Percentiles rank a stretch among this genome's conserved stretches.
Evolutionary conservation across 306 rosid genomes (phyloP).

Genomic region (Rosa chinensis): DNA sequence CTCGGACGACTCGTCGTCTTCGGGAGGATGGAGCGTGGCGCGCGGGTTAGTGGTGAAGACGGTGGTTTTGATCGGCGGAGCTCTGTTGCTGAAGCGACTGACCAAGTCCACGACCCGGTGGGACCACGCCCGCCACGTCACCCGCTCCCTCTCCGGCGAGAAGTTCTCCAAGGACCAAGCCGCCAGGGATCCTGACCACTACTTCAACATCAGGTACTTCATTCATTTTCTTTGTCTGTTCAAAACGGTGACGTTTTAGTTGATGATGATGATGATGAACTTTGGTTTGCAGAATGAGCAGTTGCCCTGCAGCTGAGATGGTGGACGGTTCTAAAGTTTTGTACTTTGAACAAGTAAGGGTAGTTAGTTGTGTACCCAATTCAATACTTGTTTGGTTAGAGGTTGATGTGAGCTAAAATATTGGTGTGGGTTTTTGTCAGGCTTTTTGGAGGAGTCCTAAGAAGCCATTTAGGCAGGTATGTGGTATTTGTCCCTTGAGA

Average conservation of each 20-base stretch:
- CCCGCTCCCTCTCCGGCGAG: slow-evolving; percentile 84
- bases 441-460: slow-evolving; percentile 98
- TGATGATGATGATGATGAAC: background rate
- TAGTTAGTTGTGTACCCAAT: background rate
- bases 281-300: slow-evolving; percentile 35
- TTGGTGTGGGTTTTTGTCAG: slow-evolving; percentile 44
- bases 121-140: slow-evolving; percentile 87
- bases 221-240: background rate
- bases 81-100: slow-evolving; percentile 76
- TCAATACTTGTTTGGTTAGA: background rate
- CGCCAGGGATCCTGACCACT: slow-evolving; percentile 82
- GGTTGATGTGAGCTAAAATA: background rate
- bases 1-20: slow-evolving; percentile 5
- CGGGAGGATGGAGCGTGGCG: slow-evolving; percentile 59
- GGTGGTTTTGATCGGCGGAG: slow-evolving; percentile 78
- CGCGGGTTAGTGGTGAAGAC: slow-evolving; percentile 71
- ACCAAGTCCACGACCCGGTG: slow-evolving; percentile 98
- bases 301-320: slow-evolving; percentile 97
- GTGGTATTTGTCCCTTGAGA: background rate
- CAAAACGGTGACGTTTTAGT: background rate
- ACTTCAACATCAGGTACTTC: slow-evolving; percentile 79
- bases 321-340: slow-evolving; percentile 86
- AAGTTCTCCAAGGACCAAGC: slow-evolving; percentile 95
- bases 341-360: slow-evolving; percentile 83
- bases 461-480: slow-evolving; percentile 96